Evolutionary conservation across 1,139 yeast species (phyloP).

Genomic region (Tardiomyces blankii): DNA sequence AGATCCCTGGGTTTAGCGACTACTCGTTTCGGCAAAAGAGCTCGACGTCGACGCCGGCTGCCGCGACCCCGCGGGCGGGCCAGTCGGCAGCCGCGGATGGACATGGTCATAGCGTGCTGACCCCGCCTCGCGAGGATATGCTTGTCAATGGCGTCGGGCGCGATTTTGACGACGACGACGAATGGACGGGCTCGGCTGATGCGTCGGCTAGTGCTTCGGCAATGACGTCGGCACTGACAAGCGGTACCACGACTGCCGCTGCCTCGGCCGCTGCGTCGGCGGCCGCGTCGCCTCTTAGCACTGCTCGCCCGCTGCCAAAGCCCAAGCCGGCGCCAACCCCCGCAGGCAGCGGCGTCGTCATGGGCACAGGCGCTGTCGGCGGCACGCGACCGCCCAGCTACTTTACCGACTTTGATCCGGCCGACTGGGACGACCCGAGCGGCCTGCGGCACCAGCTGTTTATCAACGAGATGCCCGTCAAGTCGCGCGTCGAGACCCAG

Average conservation of each 20-base stretch:
- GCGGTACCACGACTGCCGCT: neutral
- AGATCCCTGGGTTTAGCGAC: neutral
- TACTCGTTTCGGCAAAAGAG: neutral
- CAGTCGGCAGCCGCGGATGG: slow-evolving; percentile 7
- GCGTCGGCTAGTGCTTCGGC: slow-evolving; percentile 1
- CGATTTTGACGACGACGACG: neutral
- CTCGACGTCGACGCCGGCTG: neutral
- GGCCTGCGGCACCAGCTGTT: slow-evolving; percentile 34
- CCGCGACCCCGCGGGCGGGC: neutral
- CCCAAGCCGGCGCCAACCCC: neutral
- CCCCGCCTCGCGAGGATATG: neutral
- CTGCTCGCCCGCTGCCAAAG: neutral
- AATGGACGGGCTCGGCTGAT: neutral
- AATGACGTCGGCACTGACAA: neutral
- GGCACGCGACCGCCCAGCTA: neutral
- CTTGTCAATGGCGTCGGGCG: neutral
- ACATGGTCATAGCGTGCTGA: neutral
- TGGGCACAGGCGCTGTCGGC: neutral
- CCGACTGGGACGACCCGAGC: neutral
- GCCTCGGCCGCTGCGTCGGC: neutral
- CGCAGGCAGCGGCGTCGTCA: neutral
- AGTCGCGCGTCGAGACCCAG: slow-evolving; percentile 91
- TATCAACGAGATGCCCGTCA: slow-evolving; percentile 56
- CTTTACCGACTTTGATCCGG: neutral
- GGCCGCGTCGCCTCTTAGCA: slow-evolving; percentile 1